These are phyloP conservation scores for Cornus suecica DNA, from an alignment of 148 eudicot genomes.

Conservation along the genomic window DNA sequence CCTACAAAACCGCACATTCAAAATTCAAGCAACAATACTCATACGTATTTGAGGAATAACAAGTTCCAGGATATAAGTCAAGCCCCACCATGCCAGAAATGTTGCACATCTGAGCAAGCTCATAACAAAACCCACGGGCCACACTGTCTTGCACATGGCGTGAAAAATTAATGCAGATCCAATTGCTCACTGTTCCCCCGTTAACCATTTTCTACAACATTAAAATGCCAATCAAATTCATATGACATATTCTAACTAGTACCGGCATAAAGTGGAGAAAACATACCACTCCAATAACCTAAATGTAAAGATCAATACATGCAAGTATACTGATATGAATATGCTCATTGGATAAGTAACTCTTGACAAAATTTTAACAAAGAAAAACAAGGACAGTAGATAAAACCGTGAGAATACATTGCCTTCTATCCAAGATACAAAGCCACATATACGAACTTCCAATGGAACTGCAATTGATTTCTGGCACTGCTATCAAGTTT, in stretches of 20 bases:
- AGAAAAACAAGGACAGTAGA: background rate
- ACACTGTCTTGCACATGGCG: constrained; percentile 57
- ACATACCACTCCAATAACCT: background rate
- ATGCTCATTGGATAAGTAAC: background rate
- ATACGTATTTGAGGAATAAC: background rate
- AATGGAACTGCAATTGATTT: too few species aligned
- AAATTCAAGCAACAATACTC: background rate
- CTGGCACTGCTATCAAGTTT: too few species aligned
- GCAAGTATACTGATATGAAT: background rate
- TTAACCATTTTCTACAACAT: constrained; percentile 75
- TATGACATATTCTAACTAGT: background rate
- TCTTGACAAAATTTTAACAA: background rate
- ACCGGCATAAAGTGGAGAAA: background rate
- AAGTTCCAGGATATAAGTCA: background rate
- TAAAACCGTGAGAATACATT: too few species aligned
- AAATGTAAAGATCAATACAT: too few species aligned
- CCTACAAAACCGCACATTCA: constrained; percentile 24
- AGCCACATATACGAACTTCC: too few species aligned
- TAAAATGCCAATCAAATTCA: background rate
- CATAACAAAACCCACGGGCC: constrained; percentile 62
- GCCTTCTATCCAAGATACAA: too few species aligned
- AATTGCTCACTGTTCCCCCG: constrained; percentile 61
- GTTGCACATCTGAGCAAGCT: constrained; percentile 76
- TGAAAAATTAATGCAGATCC: constrained; percentile 80
- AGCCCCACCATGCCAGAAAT: constrained; percentile 67